Evolutionary conservation across 129 eudicot genomes (phyloP), one percentile per base, ranked within the genome.

Genomic region (Flaveria bidentis): DNA sequence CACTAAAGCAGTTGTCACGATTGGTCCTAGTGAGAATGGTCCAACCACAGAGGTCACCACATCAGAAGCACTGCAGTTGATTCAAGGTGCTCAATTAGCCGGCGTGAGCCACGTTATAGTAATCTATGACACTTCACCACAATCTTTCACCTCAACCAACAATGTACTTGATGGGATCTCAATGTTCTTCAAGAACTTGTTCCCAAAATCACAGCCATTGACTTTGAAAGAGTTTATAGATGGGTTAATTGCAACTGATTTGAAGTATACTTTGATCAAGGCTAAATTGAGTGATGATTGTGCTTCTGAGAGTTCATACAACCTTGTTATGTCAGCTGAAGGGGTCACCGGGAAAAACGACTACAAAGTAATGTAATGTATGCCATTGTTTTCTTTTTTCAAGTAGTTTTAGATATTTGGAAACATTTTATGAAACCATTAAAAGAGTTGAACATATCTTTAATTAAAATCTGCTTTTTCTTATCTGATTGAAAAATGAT

Each of bases 361-460:
- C 97, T 94, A 84, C 93, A 94, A 94, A 94, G 98, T 93, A 93
- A 94, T 94, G 98, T 85, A 91, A 93, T 93, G 97, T 90, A 90
- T 88, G 92, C 91, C 68, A 77, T 84, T 78, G 81, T 84, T 82
- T 73, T 79, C 49, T 55, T 17, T 72, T 75, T 68, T 67, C 20
- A 33, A 72, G 73, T 75, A 58, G 74, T 41, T 62, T 79, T 55
- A 80, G 60, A 69, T 62, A 20, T 8, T 56, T 69, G 23, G 44
- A 57, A 56, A 68, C 36, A 25, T 44, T 26, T 62, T 45, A 62
- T 58, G 26, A 45, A 69, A 56, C 58, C 1, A 20, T 22, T 30
- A 2, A 26, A 45, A 77, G 51, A 69, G 69, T 42, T 77, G 14
- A 45, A 56, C 17, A 33, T 51, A 36, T 6, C 4, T 77, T 42